Conservation (phyloP, 768 basidiomycete species). For the Leucosporidium scottii region DNA sequence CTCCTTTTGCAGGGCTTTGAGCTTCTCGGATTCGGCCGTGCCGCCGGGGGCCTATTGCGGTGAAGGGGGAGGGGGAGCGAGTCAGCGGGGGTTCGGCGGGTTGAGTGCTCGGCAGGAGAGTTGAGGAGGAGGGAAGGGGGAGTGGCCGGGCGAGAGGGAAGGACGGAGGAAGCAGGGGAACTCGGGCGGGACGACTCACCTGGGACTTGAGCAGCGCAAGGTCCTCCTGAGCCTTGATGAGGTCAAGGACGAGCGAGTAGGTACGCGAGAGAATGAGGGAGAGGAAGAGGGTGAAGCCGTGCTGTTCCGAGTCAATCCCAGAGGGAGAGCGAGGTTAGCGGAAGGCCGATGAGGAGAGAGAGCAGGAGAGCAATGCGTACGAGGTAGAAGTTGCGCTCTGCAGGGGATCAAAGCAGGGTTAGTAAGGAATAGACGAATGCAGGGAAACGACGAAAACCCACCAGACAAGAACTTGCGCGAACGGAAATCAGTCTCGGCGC, state of each 20-base stretch:
- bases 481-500: slow-evolving; percentile 78
- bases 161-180: too few relatives aligned
- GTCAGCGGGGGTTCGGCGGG: background rate
- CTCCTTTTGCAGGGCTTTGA: slow-evolving; percentile 2
- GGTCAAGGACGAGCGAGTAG: slow-evolving; percentile 84
- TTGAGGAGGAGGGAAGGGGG: background rate
- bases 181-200: slow-evolving; percentile 30
- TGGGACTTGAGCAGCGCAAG: slow-evolving; percentile 71
- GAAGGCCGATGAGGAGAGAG: too few relatives aligned
- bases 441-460: slow-evolving; percentile 36
- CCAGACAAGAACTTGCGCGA: slow-evolving; percentile 86
- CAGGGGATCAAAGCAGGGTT: slow-evolving; percentile 36
- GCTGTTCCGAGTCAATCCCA: background rate
- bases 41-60: background rate
- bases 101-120: too few relatives aligned
- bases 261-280: slow-evolving; percentile 88
- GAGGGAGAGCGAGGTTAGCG: background rate
- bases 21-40: background rate
- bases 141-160: background rate
- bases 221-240: slow-evolving; percentile 82
- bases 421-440: background rate
- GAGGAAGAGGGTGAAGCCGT: slow-evolving; percentile 84
- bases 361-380: slow-evolving; percentile 45
- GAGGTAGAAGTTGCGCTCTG: slow-evolving; percentile 85
- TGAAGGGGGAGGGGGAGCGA: background rate